A percentile compares a stretch with the other conserved stretches of the same genome.
Conservation (phyloP, 805 yeast genomes). For the Geotrichum ghanense region DNA sequence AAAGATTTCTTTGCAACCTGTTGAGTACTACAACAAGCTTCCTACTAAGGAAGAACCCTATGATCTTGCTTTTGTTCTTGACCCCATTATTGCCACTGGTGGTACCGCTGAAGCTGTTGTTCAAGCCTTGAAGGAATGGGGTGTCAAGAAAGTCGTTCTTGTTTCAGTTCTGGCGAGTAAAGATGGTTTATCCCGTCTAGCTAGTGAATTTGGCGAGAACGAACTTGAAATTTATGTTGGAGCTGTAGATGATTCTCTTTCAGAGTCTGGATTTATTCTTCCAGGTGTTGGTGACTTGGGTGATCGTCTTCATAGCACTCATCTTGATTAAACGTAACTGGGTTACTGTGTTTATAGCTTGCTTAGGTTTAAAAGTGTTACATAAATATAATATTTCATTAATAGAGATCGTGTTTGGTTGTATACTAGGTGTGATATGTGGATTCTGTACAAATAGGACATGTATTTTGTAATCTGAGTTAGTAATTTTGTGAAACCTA, state of each 20-base stretch:
- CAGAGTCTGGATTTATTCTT: slow-evolving; percentile 20
- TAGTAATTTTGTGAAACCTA: too few species aligned
- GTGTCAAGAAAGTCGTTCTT: slow-evolving; percentile 20
- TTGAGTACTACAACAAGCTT: slow-evolving; percentile 26
- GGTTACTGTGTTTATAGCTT: too few species aligned
- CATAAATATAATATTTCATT: too few species aligned
- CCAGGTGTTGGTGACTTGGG: slow-evolving; percentile 28
- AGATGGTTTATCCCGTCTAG: slow-evolving; percentile 16
- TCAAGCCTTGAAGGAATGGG: slow-evolving; percentile 23
- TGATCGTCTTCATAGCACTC: slow-evolving; percentile 19
- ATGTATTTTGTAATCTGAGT: too few species aligned
- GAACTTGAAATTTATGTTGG: slow-evolving; percentile 22
- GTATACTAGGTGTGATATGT: too few species aligned
- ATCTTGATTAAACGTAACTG: too few species aligned
- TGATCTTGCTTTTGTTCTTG: slow-evolving; percentile 21
- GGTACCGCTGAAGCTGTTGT: slow-evolving; percentile 25
- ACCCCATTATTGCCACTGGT: slow-evolving; percentile 28
- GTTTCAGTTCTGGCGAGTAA: slow-evolving; percentile 18
- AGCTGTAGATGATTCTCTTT: slow-evolving; percentile 16
- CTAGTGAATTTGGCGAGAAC: slow-evolving; percentile 11
- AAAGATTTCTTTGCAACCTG: slow-evolving; percentile 20
- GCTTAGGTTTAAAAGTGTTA: not conserved
- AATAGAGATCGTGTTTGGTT: too few species aligned
- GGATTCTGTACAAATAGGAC: too few species aligned
- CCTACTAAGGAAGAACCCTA: slow-evolving; percentile 14